phyloP scores from a whole-genome alignment of 805 yeast genomes.

The Saccharomyces paradoxus region DNA sequence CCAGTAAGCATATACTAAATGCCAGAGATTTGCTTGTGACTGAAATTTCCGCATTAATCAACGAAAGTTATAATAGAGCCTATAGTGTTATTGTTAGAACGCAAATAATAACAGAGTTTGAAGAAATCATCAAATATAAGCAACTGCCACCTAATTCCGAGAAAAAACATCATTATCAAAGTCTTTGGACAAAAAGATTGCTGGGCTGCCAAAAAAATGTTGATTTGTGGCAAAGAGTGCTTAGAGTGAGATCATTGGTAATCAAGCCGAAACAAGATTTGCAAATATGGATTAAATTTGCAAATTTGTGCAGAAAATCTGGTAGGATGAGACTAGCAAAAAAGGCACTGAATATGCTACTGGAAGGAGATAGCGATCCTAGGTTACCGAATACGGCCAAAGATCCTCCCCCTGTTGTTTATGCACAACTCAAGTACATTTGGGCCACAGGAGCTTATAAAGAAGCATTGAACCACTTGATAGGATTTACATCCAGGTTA shows the following conservation, averaged over 20 bases:
- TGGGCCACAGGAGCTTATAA: slow-evolving; percentile 88
- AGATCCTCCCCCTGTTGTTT: slow-evolving; percentile 92
- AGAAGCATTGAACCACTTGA: slow-evolving; percentile 76
- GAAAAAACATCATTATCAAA: slow-evolving; percentile 64
- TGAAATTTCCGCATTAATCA: slow-evolving; percentile 84
- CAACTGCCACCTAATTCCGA: slow-evolving; percentile 74
- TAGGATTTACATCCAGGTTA: slow-evolving; percentile 84
- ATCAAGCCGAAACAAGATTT: slow-evolving; percentile 90
- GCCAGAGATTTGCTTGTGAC: slow-evolving; percentile 88
- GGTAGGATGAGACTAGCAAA: slow-evolving; percentile 87
- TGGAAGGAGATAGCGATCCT: slow-evolving; percentile 60
- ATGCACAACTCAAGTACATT: slow-evolving; percentile 90
- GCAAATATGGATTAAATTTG: slow-evolving; percentile 97
- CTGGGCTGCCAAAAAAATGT: slow-evolving; percentile 91
- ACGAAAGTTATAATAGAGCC: slow-evolving; percentile 91
- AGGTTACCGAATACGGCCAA: slow-evolving; percentile 47
- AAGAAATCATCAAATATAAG: slow-evolving; percentile 85
- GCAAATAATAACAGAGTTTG: slow-evolving; percentile 92
- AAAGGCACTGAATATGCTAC: slow-evolving; percentile 68
- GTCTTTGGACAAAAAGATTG: slow-evolving; percentile 85
- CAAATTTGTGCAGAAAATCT: slow-evolving; percentile 86
- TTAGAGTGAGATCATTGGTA: slow-evolving; percentile 87
- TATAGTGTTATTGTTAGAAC: slow-evolving; percentile 93
- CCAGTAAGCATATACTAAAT: slow-evolving; percentile 61
- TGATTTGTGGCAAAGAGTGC: slow-evolving; percentile 93